Evolutionary conservation across 441 rosid genomes (phyloP), one percentile per base, ranked within the genome.

Genomic region (Melastoma candidum): DNA sequence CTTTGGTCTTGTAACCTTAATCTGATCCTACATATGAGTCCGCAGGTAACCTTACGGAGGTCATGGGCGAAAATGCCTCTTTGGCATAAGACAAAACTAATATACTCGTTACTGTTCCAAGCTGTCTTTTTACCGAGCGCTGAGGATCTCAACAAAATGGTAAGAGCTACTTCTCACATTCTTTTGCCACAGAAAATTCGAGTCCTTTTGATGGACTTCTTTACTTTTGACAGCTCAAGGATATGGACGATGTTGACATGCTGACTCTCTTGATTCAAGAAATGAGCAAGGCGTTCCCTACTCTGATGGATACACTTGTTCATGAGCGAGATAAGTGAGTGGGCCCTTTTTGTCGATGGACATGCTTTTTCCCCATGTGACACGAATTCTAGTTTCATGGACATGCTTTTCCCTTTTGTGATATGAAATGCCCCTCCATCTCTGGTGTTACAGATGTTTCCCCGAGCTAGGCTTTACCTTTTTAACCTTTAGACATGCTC

Each of bases 1-100:
- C 41, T 32, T 32, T 32, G 41, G 7, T 32, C 41, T 32, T 4
- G 41, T 1, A 32, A 29, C 7, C 41, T 32, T 32, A 32, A 32
- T 32, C 0, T 4, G 39, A 29, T 4, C 41, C 41, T 68, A 58
- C 49, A 4, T 43, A 49, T 60, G 47, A 43, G 25, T 26, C 66
- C 62, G 63, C 83, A 93, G 99, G 73, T 89, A 54, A 89, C 96
- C 1, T 53, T 83, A 49, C 68, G 76, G 57, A 74, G 96, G 72
- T 80, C 96, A 44, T 93, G 99, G 98, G 78, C 58, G 2, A 93
- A 78, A 77, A 86, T 93, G 97, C 87, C 96, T 48, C 83, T 89
- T 62, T 80, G 97, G 97, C 97, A 93, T 66, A 86, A 89, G 76
- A 66, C 72, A 41, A 93, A 89, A 70, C 61, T 89, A 53, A 10